phyloP scores from a whole-genome alignment of 2,329 filamentous ascomycete genomes.

The Taxawa tesnikishii region DNA sequence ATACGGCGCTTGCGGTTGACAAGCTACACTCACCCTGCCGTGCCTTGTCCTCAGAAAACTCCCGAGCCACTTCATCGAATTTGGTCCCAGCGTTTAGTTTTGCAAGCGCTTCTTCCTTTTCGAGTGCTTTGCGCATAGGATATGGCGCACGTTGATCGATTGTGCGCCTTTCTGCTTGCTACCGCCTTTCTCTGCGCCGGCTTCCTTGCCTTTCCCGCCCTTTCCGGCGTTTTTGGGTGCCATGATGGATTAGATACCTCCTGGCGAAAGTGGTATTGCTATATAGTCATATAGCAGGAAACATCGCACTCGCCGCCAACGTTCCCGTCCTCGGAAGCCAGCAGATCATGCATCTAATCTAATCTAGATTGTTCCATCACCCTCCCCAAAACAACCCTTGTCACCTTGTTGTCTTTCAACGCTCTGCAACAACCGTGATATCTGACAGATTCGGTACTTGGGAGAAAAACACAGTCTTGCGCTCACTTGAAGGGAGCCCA shows the following conservation, averaged over 20 bases:
- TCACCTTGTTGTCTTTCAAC: background rate
- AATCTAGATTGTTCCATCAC: no score
- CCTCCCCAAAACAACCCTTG: no score
- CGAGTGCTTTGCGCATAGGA: constrained; percentile 64
- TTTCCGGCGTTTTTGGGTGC: constrained; percentile 14
- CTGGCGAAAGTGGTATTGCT: no score
- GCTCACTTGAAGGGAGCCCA: no score
- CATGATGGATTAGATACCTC: no score
- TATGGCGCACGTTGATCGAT: constrained; percentile 63
- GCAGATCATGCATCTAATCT: no score
- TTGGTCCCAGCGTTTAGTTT: constrained; percentile 55
- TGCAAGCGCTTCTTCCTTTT: constrained; percentile 65
- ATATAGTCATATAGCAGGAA: no score
- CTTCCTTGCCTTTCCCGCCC: constrained; percentile 14
- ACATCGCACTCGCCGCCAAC: no score
- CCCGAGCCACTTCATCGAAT: constrained; percentile 62
- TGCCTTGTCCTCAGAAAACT: constrained; percentile 68
- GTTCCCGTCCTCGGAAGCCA: no score
- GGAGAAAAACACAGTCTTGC: no score
- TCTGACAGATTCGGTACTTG: background rate
- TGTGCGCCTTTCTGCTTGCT: constrained; percentile 46
- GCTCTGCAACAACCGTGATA: background rate
- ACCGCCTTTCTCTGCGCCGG: constrained; percentile 17
- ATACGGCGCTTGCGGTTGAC: no score
- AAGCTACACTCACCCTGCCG: constrained; percentile 40